Evolutionary conservation across 2,329 filamentous ascomycete genomes (phyloP).

Genomic region (Sporothrix mexicana): DNA sequence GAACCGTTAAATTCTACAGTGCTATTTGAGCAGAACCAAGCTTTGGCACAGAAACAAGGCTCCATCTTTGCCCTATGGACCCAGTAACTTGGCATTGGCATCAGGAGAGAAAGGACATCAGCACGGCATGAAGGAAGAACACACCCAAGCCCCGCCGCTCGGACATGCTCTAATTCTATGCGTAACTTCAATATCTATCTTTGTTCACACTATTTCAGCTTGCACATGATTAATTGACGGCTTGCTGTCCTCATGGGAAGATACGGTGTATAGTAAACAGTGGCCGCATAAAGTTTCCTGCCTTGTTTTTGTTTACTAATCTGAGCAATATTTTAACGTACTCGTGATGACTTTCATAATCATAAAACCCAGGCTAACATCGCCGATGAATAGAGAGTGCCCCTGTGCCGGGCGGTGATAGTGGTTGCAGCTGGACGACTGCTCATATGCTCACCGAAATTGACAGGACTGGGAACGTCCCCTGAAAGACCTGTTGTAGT

Average conservation of each 20-base stretch:
- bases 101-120: background rate
- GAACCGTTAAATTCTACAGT: background rate
- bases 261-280: background rate
- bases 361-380: background rate
- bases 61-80: background rate
- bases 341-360: background rate
- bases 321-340: background rate
- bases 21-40: background rate
- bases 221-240: too few relatives aligned
- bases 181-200: background rate
- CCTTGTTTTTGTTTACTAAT: constrained; percentile 19
- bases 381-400: background rate
- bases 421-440: background rate
- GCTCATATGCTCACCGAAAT: background rate
- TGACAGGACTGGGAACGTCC: background rate
- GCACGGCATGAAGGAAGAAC: background rate
- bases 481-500: too few relatives aligned
- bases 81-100: background rate
- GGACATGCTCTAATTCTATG: too few relatives aligned
- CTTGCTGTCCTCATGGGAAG: background rate
- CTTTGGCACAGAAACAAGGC: background rate
- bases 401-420: background rate
- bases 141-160: background rate
- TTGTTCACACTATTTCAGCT: background rate
- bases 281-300: background rate